Evolutionary conservation across 169 alveolate genomes (phyloP).

Genomic region (Ichthyophthirius multifiliis): DNA sequence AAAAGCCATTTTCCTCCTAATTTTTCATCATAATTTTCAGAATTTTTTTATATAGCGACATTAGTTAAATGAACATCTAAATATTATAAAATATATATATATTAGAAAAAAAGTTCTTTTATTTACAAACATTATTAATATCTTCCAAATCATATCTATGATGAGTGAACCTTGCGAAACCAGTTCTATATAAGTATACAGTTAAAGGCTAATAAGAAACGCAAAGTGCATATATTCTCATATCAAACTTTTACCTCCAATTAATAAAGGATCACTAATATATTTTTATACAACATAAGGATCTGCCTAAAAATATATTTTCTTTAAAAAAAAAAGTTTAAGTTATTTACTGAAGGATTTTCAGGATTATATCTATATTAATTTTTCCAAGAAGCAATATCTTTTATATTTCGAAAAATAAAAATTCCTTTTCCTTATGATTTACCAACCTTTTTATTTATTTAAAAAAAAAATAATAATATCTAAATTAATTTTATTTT

Average conservation of each 20-base stretch:
- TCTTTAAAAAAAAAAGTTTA: background rate
- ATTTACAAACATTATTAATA: constrained; percentile 48
- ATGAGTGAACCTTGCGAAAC: constrained; percentile 94
- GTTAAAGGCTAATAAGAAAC: constrained; percentile 90
- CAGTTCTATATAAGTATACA: constrained; percentile 91
- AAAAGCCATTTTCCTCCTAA: constrained; percentile 86
- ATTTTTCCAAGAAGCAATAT: constrained; percentile 87
- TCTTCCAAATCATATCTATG: constrained; percentile 81
- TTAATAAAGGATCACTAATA: constrained; percentile 90
- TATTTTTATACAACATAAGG: constrained; percentile 91
- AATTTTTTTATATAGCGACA: constrained; percentile 88
- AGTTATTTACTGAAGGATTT: constrained; percentile 61
- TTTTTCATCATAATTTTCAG: constrained; percentile 87
- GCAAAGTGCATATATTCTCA: constrained; percentile 91
- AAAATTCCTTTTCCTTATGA: constrained; percentile 96
- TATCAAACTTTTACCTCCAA: constrained; percentile 95
- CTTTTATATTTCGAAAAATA: constrained; percentile 88
- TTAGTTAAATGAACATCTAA: constrained; percentile 87
- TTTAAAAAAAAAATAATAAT: too few relatives aligned
- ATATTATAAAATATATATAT: background rate
- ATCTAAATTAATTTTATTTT: too few relatives aligned
- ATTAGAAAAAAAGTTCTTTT: background rate
- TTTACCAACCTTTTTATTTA: constrained; percentile 82
- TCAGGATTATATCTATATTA: constrained; percentile 76
- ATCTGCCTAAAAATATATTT: constrained; percentile 64